Conservation (phyloP, 768 basidiomycete genomes). For the Pholiota conissans region DNA sequence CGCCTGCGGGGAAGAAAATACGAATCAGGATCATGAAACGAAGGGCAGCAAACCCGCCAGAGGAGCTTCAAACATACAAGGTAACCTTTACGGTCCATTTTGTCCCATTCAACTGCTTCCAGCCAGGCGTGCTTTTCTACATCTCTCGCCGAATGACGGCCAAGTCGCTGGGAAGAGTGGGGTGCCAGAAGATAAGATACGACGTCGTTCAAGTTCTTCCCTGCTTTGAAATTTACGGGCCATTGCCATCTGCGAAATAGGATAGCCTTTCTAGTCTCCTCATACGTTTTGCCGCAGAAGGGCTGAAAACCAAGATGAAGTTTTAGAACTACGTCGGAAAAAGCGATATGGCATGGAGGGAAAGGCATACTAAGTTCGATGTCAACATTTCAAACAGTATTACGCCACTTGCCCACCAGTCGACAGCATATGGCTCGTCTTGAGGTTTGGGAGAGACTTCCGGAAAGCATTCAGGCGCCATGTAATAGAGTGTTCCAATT, state of each 20-base stretch:
- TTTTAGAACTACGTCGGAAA: too few species aligned
- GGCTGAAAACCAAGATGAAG: slow-evolving; percentile 4
- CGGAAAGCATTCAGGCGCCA: slow-evolving; percentile 44
- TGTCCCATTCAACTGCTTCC: slow-evolving; percentile 44
- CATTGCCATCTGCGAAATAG: slow-evolving; percentile 22
- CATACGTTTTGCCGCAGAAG: neutral
- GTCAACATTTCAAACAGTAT: slow-evolving; percentile 55
- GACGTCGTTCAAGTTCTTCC: slow-evolving; percentile 42
- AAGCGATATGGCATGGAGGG: too few species aligned
- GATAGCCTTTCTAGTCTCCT: neutral
- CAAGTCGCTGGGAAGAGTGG: slow-evolving; percentile 39
- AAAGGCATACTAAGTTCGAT: slow-evolving; percentile 26
- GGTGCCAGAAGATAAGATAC: slow-evolving; percentile 39
- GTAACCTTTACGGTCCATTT: slow-evolving; percentile 42
- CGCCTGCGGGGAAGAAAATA: slow-evolving; percentile 29
- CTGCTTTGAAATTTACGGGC: slow-evolving; percentile 35
- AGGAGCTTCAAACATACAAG: slow-evolving; percentile 32
- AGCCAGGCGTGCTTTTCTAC: slow-evolving; percentile 48
- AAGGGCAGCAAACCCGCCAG: neutral
- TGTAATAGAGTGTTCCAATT: slow-evolving; percentile 48
- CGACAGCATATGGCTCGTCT: slow-evolving; percentile 27
- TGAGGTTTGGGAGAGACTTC: neutral
- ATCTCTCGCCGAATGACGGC: slow-evolving; percentile 29
- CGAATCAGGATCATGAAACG: neutral
- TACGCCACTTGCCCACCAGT: slow-evolving; percentile 58